Evolutionary conservation across 176 grass and related monocot species (phyloP), one percentile per base, ranked within the genome.

Genomic region (Leersia perrieri): DNA sequence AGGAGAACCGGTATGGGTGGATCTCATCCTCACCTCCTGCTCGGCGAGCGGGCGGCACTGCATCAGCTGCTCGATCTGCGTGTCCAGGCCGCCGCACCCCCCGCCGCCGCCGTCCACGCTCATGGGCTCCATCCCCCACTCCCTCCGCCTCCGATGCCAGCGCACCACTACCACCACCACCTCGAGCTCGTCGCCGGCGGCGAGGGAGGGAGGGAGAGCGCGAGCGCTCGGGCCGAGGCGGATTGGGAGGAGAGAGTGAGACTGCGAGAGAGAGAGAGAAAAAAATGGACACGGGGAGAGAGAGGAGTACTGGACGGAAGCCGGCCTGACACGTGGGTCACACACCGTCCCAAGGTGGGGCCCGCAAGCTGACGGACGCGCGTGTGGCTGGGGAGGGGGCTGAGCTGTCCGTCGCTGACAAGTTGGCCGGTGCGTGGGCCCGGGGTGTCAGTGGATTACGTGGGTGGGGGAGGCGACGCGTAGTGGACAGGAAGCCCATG

Each of bases 1-100:
- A 28, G 20, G 49, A 27, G 15, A 67, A 14, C 7, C 64, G 1
- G 74, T 27, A 29, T 22, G 79, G 38, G n/a, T n/a, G 72, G 44
- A 83, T 13, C 77, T 63, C 64, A 92, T 92, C 9, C 77, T 63
- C 65, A 95, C 95, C 95, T 95, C 95, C 75, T 88, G 92, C 77
- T 98, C 95, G 62, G 95, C 88, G 55, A 98, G 92, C 32, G 95
- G 95, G 78, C 89, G 93, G 84, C 95, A 98, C 93, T 98, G 95
- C 95, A 98, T 88, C 23, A 98, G 88, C 86, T 98, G 95, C 67
- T 89, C 86, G 90, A 98, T 98, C 90, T 98, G 95, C 75, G 86
- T 84, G 73, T 98, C 92, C 20, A 98, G 88, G 72, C 89, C 88
- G 0, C 90, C 84, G 73, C 89, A 80, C 65, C 83, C 88, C 77